phyloP scores from a whole-genome alignment of 805 yeast species.

The Phaffomyces thermotolerans region DNA sequence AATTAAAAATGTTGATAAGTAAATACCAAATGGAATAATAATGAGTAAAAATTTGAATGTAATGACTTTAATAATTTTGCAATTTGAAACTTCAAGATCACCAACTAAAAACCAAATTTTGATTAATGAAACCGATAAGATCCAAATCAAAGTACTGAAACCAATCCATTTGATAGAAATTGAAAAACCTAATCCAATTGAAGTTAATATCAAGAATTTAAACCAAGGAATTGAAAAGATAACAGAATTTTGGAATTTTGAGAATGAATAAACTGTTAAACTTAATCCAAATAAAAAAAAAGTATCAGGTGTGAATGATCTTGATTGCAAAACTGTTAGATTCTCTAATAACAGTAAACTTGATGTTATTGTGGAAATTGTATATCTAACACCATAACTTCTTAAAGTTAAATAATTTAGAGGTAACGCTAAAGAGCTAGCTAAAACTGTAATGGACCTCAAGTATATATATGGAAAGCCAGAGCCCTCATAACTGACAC shows the following conservation, averaged over 20 bases:
- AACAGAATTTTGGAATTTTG: conserved; percentile 37
- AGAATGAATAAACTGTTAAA: conserved; percentile 44
- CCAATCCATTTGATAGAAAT: conserved; percentile 70
- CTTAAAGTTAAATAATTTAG: conserved; percentile 50
- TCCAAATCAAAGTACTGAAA: conserved; percentile 58
- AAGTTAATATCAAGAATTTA: conserved; percentile 40
- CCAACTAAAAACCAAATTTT: conserved; percentile 63
- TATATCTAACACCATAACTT: conserved; percentile 44
- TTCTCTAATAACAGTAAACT: conserved; percentile 53
- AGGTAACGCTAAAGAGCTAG: conserved; percentile 47
- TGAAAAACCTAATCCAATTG: conserved; percentile 44
- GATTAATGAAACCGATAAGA: conserved; percentile 37
- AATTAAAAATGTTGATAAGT: conserved; percentile 46
- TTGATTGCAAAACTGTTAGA: conserved; percentile 48
- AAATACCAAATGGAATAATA: conserved; percentile 50
- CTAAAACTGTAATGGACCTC: conserved; percentile 49
- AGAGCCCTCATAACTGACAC: conserved; percentile 9
- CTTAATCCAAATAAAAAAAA: conserved; percentile 39
- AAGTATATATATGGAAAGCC: conserved; percentile 44
- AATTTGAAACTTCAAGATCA: conserved; percentile 46
- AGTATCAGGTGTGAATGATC: conserved; percentile 42
- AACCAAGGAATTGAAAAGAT: conserved; percentile 49
- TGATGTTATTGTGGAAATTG: conserved; percentile 44
- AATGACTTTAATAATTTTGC: conserved; percentile 34
- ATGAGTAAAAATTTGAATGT: conserved; percentile 36